phyloP scores from a whole-genome alignment of 805 yeast genomes.

The Candida lessepsii region DNA sequence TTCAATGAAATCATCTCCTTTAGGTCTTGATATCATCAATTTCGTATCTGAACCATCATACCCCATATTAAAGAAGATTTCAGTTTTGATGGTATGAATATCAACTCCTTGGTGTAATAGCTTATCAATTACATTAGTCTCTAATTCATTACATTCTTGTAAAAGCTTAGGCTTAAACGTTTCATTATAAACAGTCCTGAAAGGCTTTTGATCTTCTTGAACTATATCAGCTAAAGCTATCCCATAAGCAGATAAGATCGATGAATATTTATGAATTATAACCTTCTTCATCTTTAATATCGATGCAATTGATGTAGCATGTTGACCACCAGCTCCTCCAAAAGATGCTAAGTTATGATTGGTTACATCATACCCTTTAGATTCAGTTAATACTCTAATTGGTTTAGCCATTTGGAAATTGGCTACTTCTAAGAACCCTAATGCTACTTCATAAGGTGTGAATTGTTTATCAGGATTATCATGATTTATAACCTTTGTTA shows the following conservation, averaged over 20 bases:
- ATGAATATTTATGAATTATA: constrained; percentile 31
- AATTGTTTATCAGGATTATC: constrained; percentile 49
- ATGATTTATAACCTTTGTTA: constrained; percentile 45
- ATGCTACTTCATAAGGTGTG: constrained; percentile 29
- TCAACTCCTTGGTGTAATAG: constrained; percentile 14
- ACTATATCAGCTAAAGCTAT: constrained; percentile 31
- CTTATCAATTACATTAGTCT: constrained; percentile 8
- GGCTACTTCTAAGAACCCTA: constrained; percentile 32
- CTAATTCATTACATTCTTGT: constrained; percentile 11
- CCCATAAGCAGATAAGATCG: constrained; percentile 33
- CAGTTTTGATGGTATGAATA: constrained; percentile 8
- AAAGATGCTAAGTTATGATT: constrained; percentile 30
- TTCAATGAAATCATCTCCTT: constrained; percentile 30
- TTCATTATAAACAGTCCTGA: constrained; percentile 24
- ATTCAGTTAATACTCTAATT: constrained; percentile 32
- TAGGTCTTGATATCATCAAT: constrained; percentile 22
- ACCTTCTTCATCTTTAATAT: constrained; percentile 26
- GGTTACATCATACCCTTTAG: constrained; percentile 25
- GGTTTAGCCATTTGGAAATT: constrained; percentile 32
- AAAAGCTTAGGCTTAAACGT: constrained; percentile 32
- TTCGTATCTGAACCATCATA: constrained; percentile 24
- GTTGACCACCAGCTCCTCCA: constrained; percentile 37
- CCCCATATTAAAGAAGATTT: constrained; percentile 17
- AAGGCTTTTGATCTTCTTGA: constrained; percentile 41
- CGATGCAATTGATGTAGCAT: constrained; percentile 24